Evolutionary conservation across 176 grass and related monocot genomes (phyloP), one percentile per base, ranked within the genome.

Genomic region (Phoenix dactylifera): DNA sequence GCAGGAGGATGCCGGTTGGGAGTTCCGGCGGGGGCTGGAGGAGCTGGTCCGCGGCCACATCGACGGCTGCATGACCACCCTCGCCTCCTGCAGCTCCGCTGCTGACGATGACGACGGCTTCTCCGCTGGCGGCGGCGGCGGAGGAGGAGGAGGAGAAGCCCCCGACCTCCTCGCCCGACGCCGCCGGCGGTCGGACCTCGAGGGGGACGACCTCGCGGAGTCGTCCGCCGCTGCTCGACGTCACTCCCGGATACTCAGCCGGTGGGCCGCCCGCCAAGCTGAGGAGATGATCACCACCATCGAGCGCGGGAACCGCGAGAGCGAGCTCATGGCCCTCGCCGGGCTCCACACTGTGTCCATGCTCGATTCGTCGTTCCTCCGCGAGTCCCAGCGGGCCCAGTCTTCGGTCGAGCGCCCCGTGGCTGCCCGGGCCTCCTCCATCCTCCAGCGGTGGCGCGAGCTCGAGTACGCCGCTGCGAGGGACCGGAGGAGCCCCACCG

Each of bases 281-380:
- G 51, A 16, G 16, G 51, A 53, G 51, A 6, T 53, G n/a, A 53
- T 53, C 51, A 53, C 51, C 51, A 53, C 51, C 16, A 53, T 53
- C n/a, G 51, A 53, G 51, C 17, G 51, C 51, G 1, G 51, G 3
- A 53, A 53, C 51, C 51, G 51, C 51, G 51, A 53, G 51, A 17
- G 4, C 51, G 51, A 53, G 51, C 51, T 53, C 51, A 53, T 53
- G n/a, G 51, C 51, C 51, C 51, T 53, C 51, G 51, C 51, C 16
- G 51, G 51, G 15, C 51, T 53, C 51, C 51, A 53, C n/a, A 53
- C 51, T 17, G 51, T 53, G 17, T 53, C n/a, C 51, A 17, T 53
- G 51, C 51, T 53, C 12, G 83, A 95, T 68, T 82, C 87, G 10
- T 86, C 87, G 44, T 86, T 82, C 61, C 79, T 86, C 51, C 72